Evolutionary conservation across 768 basidiomycete genomes (phyloP).

Genomic region (Mrakia gelida): DNA sequence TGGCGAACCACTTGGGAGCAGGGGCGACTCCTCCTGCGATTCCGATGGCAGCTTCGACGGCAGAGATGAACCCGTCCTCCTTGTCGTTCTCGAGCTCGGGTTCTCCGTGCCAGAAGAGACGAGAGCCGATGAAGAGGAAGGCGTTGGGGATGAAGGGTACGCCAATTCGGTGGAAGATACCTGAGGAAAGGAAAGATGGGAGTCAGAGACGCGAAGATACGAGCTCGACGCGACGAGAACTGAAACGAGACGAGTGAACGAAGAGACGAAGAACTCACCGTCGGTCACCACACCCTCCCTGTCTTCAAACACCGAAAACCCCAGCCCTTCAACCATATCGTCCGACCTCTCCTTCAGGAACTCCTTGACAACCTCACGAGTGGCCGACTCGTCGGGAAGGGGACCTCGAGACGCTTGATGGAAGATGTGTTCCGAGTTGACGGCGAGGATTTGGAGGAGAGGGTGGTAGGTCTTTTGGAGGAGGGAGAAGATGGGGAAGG

Average conservation of each 20-base stretch:
- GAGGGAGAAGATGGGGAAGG: constrained; percentile 22
- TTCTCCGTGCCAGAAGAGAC: constrained; percentile 24
- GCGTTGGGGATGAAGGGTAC: constrained; percentile 22
- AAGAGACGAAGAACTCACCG: not conserved
- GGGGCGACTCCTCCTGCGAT: constrained; percentile 3
- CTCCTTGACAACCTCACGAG: constrained; percentile 2
- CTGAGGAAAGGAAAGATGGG: not conserved
- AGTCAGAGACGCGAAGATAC: not conserved
- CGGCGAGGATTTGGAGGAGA: constrained; percentile 18
- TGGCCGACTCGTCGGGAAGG: not conserved
- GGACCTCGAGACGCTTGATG: not conserved
- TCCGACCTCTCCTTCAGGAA: constrained; percentile 1
- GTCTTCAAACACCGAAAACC: constrained; percentile 16
- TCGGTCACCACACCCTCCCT: constrained; percentile 15
- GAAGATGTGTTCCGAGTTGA: constrained; percentile 22
- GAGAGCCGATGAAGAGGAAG: constrained; percentile 18
- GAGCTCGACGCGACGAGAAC: not conserved
- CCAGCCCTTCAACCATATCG: not conserved
- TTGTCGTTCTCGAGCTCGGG: constrained; percentile 15
- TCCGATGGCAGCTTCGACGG: constrained; percentile 19
- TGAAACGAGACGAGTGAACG: not conserved
- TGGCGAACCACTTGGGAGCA: not conserved
- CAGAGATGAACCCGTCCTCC: not conserved
- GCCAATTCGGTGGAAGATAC: constrained; percentile 13
- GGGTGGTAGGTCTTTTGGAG: constrained; percentile 18